Evolutionary conservation across 441 rosid genomes (phyloP), one percentile per base, ranked within the genome.

Genomic region (Brassica hybrid): DNA sequence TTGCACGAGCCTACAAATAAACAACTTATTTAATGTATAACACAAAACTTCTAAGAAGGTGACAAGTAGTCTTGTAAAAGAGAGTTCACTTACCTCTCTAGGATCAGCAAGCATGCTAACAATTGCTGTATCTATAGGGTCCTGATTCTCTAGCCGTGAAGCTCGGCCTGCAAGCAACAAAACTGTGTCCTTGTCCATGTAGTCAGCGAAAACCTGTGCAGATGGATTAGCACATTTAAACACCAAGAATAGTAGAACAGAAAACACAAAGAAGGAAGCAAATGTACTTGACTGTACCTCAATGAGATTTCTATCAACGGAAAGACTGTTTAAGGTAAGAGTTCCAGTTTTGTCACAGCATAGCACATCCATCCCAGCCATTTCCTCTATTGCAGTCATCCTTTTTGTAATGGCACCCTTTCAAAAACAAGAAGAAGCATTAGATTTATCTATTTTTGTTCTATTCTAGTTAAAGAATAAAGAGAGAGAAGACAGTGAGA

Each of bases 271-370:
- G n/a, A n/a, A n/a, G 3, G 11, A 62, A 12, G 23, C 52, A 45
- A 48, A 18, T 17, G 73, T 38, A 61, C 3, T 27, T 2, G 21
- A 60, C 6, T 19, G 41, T 82, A 93, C 99, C 97, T 95, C 99
- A 10, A 93, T 73, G 75, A 95, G 97, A 85, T 89, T 93, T 73
- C 82, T 82, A 75, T 95, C 99, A 65, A 95, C 99, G 0, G 99
- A 93, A 32, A 95, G 94, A 50, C 93, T 93, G 79, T 95, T 95
- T 78, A 95, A 79, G 12, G 98, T 95, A 72, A 95, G 95, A 25
- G 99, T 95, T 83, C 99, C 99, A 7, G 99, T 95, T 84, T 95
- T 95, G 64, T 93, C 99, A 79, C 97, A 90, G 87, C 99, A 95
- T 52, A 93, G 95, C 38, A 93, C 98, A 83, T 95, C 98, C 98